Base-by-base conservation (phyloP, 441 rosid species). In the Populus hybrid region DNA sequence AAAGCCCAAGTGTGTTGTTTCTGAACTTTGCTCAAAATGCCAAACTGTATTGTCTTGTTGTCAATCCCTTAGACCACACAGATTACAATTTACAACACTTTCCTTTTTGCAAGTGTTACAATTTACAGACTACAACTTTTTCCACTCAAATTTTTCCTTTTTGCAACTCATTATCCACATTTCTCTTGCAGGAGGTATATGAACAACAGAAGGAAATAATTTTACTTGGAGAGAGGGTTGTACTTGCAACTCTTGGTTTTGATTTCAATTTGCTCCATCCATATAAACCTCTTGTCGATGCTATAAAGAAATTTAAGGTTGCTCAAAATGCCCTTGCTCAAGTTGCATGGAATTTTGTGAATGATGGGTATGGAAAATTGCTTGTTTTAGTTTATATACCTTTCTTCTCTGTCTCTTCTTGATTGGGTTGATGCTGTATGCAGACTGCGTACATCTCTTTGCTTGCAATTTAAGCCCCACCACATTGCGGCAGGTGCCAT, bases 401-500 rank as follows among this genome's bases (percentile, higher is more conserved):
- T 72, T 72, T 46, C 78, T 72, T 75, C 68, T 38, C 71, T 78
- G 19, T 74, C 75, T 71, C 71, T 72, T 82, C 74, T 79, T 79
- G 77, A 78, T 75, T 9, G 72, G 61, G 77, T 77, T 21, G 76
- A 78, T 71, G 82, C 36, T 89, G 87, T 88, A 82, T 94, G 92
- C 98, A 96, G 99, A 90, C 97, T 97, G 89, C 89, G 99, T 88
- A 94, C 99, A 63, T 93, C 98, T 72, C 99, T 97, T 86, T 94
- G 98, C 90, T 88, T 97, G 93, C 99, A 97, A 87, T 94, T 94
- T 91, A 90, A 88, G 91, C 98, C 99, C 75, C 98, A 93, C 84
- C 99, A 94, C 85, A 97, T 94, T 89, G 98, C 99, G 14, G 98
- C 98, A 53, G 98, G 98, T 84, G 99, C 98, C 80, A 93, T 96